A percentile compares a stretch with the other conserved stretches of the same genome.
Conservation (phyloP, 768 basidiomycete genomes). For the Serpula lacrymans region DNA sequence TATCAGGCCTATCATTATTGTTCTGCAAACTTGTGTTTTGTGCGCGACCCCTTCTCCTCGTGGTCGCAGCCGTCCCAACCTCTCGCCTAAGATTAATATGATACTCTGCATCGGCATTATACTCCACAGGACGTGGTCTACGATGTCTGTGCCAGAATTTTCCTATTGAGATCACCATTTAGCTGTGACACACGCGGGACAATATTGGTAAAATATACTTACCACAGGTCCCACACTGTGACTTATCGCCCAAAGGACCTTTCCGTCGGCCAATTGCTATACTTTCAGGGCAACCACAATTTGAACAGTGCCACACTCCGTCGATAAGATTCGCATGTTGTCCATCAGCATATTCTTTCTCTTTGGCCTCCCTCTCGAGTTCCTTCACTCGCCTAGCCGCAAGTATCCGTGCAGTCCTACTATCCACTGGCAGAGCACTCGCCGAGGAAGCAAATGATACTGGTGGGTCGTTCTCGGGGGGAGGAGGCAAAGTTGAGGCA, state of each 20-base stretch:
- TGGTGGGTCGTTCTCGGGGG: constrained; percentile 63
- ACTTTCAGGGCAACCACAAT: constrained; percentile 87
- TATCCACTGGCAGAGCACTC: constrained; percentile 39
- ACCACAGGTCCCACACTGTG: constrained; percentile 93
- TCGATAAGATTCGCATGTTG: constrained; percentile 80
- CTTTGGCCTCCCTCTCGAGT: constrained; percentile 78
- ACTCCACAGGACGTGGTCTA: constrained; percentile 75
- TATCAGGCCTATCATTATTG: constrained; percentile 44
- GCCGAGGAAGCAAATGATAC: constrained; percentile 28
- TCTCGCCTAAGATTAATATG: constrained; percentile 60
- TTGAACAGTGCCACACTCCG: constrained; percentile 93
- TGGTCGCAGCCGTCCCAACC: constrained; percentile 49
- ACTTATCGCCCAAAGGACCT: constrained; percentile 86
- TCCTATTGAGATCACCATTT: constrained; percentile 41
- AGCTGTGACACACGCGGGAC: constrained; percentile 3
- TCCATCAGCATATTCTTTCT: constrained; percentile 78
- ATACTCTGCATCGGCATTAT: constrained; percentile 70
- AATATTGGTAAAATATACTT: constrained; percentile 26
- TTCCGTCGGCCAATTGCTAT: constrained; percentile 85
- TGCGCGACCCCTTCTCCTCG: constrained; percentile 46
- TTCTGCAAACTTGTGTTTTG: constrained; percentile 19
- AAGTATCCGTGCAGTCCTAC: constrained; percentile 42
- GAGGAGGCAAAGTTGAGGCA: constrained; percentile 43
- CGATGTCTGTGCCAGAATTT: constrained; percentile 90
- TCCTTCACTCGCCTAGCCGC: constrained; percentile 68